Conservation (phyloP, 305 asterid genomes). For the Plantago lanceolata region DNA sequence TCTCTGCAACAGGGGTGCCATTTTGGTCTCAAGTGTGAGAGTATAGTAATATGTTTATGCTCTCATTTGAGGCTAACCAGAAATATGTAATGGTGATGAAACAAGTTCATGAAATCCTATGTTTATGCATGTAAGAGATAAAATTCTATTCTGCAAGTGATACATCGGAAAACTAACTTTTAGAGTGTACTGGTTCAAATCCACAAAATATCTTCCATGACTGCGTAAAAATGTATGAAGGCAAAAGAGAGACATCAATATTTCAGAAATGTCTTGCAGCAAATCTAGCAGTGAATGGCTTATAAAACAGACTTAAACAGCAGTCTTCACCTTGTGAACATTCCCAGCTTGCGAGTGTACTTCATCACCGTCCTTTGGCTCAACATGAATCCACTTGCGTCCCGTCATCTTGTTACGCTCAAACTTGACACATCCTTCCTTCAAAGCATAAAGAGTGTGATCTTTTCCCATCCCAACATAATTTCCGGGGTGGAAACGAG, state of each 20-base stretch:
- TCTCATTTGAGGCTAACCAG: neutral
- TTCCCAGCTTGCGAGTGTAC: constrained; percentile 40
- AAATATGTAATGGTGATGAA: no score
- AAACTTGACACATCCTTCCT: constrained; percentile 74
- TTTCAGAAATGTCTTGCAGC: no score
- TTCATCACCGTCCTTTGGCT: constrained; percentile 68
- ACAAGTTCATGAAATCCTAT: no score
- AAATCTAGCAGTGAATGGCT: no score
- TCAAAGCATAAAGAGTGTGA: constrained; percentile 79
- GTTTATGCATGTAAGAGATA: no score
- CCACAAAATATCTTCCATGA: no score
- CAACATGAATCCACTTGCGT: constrained; percentile 89
- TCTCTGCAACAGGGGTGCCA: constrained; percentile 63
- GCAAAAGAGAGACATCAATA: no score
- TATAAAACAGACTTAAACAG: constrained; percentile 29
- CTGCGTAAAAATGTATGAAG: no score
- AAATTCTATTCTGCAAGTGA: no score
- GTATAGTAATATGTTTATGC: neutral
- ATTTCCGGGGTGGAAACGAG: constrained; percentile 89
- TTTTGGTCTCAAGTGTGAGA: constrained; percentile 36
- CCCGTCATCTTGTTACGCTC: constrained; percentile 63
- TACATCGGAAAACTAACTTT: no score
- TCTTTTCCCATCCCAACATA: constrained; percentile 85
- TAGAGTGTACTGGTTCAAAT: no score
- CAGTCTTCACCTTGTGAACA: constrained; percentile 34